Evolutionary conservation across 345 rosid species (phyloP), one percentile per base, ranked within the genome.

Genomic region (Noccaea caerulescens): DNA sequence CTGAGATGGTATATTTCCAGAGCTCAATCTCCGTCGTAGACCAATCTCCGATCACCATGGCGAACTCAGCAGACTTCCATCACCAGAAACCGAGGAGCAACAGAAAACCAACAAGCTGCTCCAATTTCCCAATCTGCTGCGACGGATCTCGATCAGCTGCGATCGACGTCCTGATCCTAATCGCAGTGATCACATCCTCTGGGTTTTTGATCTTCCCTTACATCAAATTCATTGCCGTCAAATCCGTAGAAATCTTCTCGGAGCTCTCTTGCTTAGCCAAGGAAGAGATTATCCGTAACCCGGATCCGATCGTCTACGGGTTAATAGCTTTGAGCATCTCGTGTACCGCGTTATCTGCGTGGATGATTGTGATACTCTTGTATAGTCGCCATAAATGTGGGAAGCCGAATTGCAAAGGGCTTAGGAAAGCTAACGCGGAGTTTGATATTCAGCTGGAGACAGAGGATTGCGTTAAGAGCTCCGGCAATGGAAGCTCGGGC

Each of bases 401-500:
- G 74, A 93, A 88, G 20, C 89, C 91, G 0, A 83, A 81, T n/a
- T 93, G 97, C 49, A 85, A 80, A 80, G 98, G 98, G 2, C 82
- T 90, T 10, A 52, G 85, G 90, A 71, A 88, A 85, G 71, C 95
- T 82, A 74, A 74, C 0, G 87, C 89, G 0, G 96, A 93, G 78
- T 93, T 93, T 16, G 97, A 93, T 82, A 90, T 93, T 68, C 96
- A 90, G 83, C 62, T 93, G 44, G 96, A 93, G 83, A 93, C 96
- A 3, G 97, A 90, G 80, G 92, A 93, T 63, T 83, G 95, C 70
- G 85, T 90, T 16, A 92, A 87, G 87, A 84, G 82, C 38, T 81
- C 89, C 2, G 76, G 10, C 25, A 42, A 20, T 63, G 66, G 66
- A 8, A 8, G 69, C 33, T 25, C 54, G 30, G 12, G 6, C 38